Base-by-base conservation (phyloP, 2,329 filamentous ascomycete genomes). In the Hyphodiscus sp. region DNA sequence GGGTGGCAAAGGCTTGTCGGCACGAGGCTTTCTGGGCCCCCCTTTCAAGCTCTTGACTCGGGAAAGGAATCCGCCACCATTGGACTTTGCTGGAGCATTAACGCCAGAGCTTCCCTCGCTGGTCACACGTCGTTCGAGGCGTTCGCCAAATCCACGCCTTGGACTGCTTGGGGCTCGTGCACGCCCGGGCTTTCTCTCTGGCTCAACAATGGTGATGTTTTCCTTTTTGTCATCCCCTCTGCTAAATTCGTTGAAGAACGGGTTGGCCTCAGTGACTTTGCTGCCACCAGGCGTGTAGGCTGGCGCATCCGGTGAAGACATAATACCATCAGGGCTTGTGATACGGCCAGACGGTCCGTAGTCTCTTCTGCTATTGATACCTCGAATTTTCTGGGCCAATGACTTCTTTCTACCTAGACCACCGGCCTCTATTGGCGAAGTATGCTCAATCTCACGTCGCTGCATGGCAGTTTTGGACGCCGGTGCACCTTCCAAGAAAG, bases 401-500 rank as follows among this genome's bases (percentile, higher is more conserved):
- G 91, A 96, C 76, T 96, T 96, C 78, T 96, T 97, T 56, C 94
- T 85, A 61, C 86, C 83, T 43, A 99, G 71, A 5, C 87, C 86
- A 5, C 87, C 86, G 20, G 67, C 72, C 29, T 72, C 71, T 51
- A 73, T 67, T 26, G 67, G 61, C 54, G 80, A 78, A 45, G 78
- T 79, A 57, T 88, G 72, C 63, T 85, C 90, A 30, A 80, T 86
- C 64, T 92, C 82, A 48, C 83, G 83, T 56, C 86, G 83, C 68
- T 89, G 82, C 51, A 96, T 89, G 18, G 87, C 89, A 8, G 84
- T 81, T 62, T 84, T 83, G 26, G 91, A 87, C 26, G 91, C 94
- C 15, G 94, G 92, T 1, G 94, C 87, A 38, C 94, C 94, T 65
- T 99, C 94, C 20, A 99, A 73, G 76, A 97, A 97, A 1, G 94